These are phyloP conservation scores for Schoenoplectus triqueter DNA, from an alignment of 202 grass and related monocot species.

Conservation along the genomic window DNA sequence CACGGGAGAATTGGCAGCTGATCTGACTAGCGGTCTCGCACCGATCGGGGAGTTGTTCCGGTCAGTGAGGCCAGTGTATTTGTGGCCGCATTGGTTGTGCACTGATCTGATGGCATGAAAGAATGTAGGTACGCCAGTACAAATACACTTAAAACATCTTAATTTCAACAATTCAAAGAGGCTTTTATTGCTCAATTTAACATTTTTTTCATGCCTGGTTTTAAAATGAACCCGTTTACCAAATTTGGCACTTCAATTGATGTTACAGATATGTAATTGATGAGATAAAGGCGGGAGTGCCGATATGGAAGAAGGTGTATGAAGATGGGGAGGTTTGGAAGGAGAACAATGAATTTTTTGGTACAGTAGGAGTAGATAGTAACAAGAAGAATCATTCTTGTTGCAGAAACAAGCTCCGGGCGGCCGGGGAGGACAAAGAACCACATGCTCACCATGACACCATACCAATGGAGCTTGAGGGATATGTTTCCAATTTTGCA, in stretches of 20 bases:
- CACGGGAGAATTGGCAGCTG: constrained; percentile 48
- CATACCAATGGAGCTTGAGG: neutral
- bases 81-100: constrained; percentile 74
- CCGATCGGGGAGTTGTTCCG: constrained; percentile 55
- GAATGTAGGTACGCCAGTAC: constrained; percentile 55
- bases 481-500: neutral
- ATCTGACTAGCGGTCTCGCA: constrained; percentile 73
- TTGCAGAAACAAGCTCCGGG: constrained; percentile 70
- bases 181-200: no score
- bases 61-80: constrained; percentile 86
- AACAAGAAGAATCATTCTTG: constrained; percentile 36
- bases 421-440: constrained; percentile 18
- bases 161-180: neutral
- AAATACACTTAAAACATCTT: neutral
- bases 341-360: constrained; percentile 87
- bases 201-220: no score
- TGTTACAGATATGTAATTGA: constrained; percentile 76
- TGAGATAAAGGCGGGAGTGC: constrained; percentile 90
- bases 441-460: neutral
- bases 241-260: constrained; percentile 37
- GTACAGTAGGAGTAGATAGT: constrained; percentile 29
- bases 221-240: neutral
- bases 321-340: constrained; percentile 98
- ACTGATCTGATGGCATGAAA: constrained; percentile 80
- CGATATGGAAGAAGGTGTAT: constrained; percentile 98